Conservation (phyloP, 2,329 filamentous ascomycete genomes). For the Sporothrix pseudoabietina region DNA sequence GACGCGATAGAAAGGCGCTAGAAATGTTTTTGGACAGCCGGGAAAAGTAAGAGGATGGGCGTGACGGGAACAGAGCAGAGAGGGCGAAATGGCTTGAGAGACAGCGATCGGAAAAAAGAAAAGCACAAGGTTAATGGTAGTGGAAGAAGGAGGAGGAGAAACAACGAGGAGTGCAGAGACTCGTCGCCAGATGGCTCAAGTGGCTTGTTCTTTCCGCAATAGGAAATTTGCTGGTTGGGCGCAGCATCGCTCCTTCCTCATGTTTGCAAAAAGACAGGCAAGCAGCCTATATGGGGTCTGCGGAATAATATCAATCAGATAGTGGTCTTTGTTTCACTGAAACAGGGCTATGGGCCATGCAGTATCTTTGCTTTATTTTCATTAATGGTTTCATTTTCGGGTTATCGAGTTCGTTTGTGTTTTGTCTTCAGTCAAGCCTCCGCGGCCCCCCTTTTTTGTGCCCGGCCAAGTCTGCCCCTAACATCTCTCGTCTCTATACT, state of each 20-base stretch:
- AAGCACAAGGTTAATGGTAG: too few species aligned
- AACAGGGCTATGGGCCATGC: background rate
- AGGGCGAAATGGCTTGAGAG: too few species aligned
- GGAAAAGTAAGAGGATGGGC: too few species aligned
- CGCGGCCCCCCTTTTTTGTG: background rate
- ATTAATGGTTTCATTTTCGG: background rate
- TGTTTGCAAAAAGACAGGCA: background rate
- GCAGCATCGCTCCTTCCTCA: background rate
- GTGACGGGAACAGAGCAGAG: too few species aligned
- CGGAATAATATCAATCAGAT: background rate
- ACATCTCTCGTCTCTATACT: background rate
- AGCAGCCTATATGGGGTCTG: background rate
- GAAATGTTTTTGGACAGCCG: too few species aligned
- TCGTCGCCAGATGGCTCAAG: background rate
- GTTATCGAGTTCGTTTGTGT: background rate
- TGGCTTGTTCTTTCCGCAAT: conserved; percentile 1
- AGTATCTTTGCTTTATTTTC: background rate
- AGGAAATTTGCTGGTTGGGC: background rate
- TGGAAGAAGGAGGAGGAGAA: too few species aligned
- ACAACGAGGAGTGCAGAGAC: too few species aligned
- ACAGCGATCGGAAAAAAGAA: too few species aligned
- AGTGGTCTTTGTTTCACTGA: background rate
- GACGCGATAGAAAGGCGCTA: too few species aligned
- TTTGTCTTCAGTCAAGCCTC: background rate
- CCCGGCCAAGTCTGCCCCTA: background rate